phyloP scores from a whole-genome alignment of 2,329 filamentous ascomycete species.

The Chaetomium sp. region DNA sequence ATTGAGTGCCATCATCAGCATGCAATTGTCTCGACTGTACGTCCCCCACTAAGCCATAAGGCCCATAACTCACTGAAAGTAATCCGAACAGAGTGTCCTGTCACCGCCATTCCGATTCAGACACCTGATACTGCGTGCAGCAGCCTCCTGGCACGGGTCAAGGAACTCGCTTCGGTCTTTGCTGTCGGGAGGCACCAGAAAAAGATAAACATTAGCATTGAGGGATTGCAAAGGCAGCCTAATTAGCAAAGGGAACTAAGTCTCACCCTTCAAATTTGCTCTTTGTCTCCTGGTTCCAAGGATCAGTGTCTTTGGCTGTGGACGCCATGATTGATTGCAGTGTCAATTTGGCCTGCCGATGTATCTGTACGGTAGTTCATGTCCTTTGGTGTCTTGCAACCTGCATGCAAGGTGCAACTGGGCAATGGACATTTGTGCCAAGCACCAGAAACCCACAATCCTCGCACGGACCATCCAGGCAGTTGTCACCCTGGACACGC shows the following conservation, averaged over 20 bases:
- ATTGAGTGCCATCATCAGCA: slow-evolving; percentile 17
- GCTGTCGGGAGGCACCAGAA: slow-evolving; percentile 49
- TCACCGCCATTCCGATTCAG: slow-evolving; percentile 87
- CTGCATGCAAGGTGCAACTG: neutral
- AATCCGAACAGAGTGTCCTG: slow-evolving; percentile 86
- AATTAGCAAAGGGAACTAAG: slow-evolving; percentile 32
- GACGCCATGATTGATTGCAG: slow-evolving; percentile 29
- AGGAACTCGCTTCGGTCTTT: slow-evolving; percentile 89
- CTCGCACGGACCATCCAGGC: slow-evolving; percentile 19
- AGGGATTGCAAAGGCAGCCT: neutral
- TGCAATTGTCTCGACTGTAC: neutral
- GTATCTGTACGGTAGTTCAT: neutral
- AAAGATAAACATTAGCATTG: slow-evolving; percentile 23
- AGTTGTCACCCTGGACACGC: neutral
- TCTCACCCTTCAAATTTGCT: slow-evolving; percentile 65
- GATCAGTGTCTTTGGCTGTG: slow-evolving; percentile 37
- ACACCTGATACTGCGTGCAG: slow-evolving; percentile 81
- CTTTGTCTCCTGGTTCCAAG: slow-evolving; percentile 62
- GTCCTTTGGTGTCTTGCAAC: neutral
- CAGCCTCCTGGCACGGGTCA: slow-evolving; percentile 94
- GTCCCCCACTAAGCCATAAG: slow-evolving; percentile 39
- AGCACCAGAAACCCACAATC: slow-evolving; percentile 9
- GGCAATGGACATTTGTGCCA: slow-evolving; percentile 10
- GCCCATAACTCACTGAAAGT: slow-evolving; percentile 76
- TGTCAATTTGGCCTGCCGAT: neutral